Conservation (phyloP, 2,329 filamentous ascomycete species). For the Xylariaceae sp. region DNA sequence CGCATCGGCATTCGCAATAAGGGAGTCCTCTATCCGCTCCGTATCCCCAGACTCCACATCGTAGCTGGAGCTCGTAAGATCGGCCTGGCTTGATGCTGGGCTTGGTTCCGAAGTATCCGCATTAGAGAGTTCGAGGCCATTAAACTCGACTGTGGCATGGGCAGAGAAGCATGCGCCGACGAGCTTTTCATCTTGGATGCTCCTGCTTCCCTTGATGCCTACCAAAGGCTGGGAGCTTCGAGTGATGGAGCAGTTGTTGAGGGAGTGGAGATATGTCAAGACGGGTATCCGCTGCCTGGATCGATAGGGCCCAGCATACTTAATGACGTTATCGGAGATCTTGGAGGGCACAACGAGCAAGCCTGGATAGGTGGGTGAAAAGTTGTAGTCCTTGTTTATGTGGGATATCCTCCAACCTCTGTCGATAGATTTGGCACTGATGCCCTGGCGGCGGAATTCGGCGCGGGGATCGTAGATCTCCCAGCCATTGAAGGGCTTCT, state of each 20-base stretch:
- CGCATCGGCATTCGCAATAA: slow-evolving; percentile 50
- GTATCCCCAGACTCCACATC: slow-evolving; percentile 55
- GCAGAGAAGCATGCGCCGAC: slow-evolving; percentile 89
- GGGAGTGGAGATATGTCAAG: slow-evolving; percentile 88
- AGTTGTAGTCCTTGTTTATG: slow-evolving; percentile 86
- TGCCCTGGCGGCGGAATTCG: slow-evolving; percentile 84
- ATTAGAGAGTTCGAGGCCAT: slow-evolving; percentile 31
- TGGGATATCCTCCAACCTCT: slow-evolving; percentile 84
- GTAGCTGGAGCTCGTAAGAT: slow-evolving; percentile 37
- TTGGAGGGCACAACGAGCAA: slow-evolving; percentile 78
- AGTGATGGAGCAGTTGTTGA: slow-evolving; percentile 96
- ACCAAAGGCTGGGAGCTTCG: slow-evolving; percentile 89
- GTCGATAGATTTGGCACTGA: slow-evolving; percentile 73
- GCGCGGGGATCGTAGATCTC: slow-evolving; percentile 76
- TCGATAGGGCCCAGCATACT: slow-evolving; percentile 85
- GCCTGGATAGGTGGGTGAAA: slow-evolving; percentile 89
- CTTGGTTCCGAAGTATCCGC: slow-evolving; percentile 34
- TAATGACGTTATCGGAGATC: slow-evolving; percentile 96
- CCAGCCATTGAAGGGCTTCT: slow-evolving; percentile 77
- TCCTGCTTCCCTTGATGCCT: slow-evolving; percentile 81
- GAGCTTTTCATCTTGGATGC: slow-evolving; percentile 91
- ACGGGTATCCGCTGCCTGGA: slow-evolving; percentile 85
- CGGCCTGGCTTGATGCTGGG: slow-evolving; percentile 48
- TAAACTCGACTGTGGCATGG: slow-evolving; percentile 44
- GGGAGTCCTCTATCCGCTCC: slow-evolving; percentile 66